Base-by-base conservation (phyloP, 768 basidiomycete genomes). In the Tylopilus felleus region DNA sequence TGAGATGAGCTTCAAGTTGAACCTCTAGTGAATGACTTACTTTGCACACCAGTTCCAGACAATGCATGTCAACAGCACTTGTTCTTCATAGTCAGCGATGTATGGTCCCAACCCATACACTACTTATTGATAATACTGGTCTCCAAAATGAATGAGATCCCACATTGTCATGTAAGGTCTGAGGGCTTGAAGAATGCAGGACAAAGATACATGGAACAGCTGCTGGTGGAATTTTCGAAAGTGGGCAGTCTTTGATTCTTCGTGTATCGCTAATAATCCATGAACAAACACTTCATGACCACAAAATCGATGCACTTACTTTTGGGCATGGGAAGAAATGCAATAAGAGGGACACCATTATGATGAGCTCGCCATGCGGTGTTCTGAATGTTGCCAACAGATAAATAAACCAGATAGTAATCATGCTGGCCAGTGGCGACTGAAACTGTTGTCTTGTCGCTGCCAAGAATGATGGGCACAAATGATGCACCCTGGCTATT, bases 21-120 rank as follows among this genome's bases (percentile, higher is more conserved):
- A 27, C 25, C 25, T 4, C 25, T 27, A 27, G 25, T 27, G 4
- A 27, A 7, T 27, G 25, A 27, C 48, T 33, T 22, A 52, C 51
- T 47, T 52, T 17, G 38, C 13, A 19, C 75, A 77, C 74, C 74
- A 75, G 2, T 59, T 61, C 21, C 64, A 61, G 0, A 75, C 62
- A 27, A 74, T 60, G 35, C 72, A 66, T 1, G 68, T 59, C 0
- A 74, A 50, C 0, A 72, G 41, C 0, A 56, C 69, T 51, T 76
- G 75, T 44, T 77, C 74, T 0, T 71, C 72, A 38, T 77, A 76
- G 47, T 77, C 71, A 0, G 71, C 71, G 48, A 77, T 75, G 23
- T 72, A 73, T 0, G 72, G 67, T 27, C 25, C 25, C 3, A 27
- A 7, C 25, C 25, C 25, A 27, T 27, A 27, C 7, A 27, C 25